phyloP scores from a whole-genome alignment of 2,329 filamentous ascomycete genomes.

The Ophiostoma montium region DNA sequence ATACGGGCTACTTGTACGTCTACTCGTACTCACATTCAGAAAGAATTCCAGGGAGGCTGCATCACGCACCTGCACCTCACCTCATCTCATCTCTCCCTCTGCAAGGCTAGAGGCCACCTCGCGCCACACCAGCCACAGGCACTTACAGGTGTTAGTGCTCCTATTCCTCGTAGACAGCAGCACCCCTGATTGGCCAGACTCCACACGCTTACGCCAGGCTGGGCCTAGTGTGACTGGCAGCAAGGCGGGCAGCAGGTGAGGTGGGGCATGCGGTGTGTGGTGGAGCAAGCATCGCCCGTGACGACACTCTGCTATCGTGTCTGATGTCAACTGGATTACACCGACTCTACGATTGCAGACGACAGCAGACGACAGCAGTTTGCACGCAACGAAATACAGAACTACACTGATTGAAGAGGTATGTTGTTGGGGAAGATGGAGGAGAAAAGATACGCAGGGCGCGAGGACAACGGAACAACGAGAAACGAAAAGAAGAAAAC shows the following conservation, averaged over 20 bases:
- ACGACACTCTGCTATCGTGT: conserved; percentile 3
- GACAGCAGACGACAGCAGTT: neutral
- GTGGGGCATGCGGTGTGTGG: conserved; percentile 6
- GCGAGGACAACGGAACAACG: neutral
- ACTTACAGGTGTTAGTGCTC: neutral
- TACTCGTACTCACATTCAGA: too few relatives aligned
- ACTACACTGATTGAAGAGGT: neutral
- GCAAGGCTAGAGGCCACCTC: neutral
- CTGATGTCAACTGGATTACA: neutral
- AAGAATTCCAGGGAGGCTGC: too few relatives aligned
- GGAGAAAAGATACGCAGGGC: neutral
- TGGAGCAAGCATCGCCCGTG: conserved; percentile 9
- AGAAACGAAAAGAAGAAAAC: too few relatives aligned
- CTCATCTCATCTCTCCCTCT: neutral
- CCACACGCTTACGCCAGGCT: too few relatives aligned
- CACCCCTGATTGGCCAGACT: conserved; percentile 1
- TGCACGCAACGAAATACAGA: neutral
- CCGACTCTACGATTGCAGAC: neutral
- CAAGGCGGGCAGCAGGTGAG: conserved; percentile 2
- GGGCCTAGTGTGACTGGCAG: neutral
- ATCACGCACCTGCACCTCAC: neutral
- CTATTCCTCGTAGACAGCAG: neutral
- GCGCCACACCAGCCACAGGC: neutral
- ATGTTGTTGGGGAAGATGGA: neutral
- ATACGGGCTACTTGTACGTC: too few relatives aligned